Evolutionary conservation across 192 early-diverging fungal species (phyloP).

Genomic region (Podila clonocystis): DNA sequence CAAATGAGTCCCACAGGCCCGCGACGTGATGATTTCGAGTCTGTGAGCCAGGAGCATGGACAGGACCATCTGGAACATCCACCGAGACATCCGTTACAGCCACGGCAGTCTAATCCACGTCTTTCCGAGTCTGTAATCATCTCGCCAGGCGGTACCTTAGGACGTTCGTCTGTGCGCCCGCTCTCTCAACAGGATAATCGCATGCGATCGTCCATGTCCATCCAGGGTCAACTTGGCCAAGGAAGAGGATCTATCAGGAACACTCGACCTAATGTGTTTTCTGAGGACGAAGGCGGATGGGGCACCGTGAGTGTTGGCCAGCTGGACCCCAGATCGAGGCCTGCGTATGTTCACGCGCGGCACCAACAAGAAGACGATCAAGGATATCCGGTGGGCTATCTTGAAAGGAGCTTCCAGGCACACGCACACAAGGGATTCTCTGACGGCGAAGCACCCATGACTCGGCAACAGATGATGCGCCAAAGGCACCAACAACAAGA

Average conservation of each 20-base stretch:
- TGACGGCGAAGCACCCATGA: not conserved
- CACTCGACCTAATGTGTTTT: not conserved
- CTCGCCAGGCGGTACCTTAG: not conserved
- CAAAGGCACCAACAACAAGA: not conserved
- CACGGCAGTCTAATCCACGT: not conserved
- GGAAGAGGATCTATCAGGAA: not conserved
- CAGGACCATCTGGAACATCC: not conserved
- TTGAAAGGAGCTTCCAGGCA: not conserved
- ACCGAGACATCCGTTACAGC: not conserved
- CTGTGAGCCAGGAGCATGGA: not conserved
- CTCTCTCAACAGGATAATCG: not conserved
- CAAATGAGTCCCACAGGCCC: slow-evolving; percentile 4
- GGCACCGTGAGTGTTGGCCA: not conserved
- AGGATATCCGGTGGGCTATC: not conserved
- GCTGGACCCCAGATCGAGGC: not conserved
- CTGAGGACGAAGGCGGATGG: not conserved
- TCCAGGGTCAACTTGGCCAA: not conserved
- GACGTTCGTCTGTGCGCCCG: not conserved
- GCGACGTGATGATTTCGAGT: not conserved
- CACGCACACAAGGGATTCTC: not conserved
- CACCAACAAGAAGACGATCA: not conserved
- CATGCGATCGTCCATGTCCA: too few relatives aligned
- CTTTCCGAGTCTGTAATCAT: not conserved
- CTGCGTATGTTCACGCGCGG: not conserved
- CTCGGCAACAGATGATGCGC: not conserved